Percentiles rank a stretch among this genome's conserved stretches.
These are phyloP conservation scores for Penicillium hesseltinei DNA, from an alignment of 2,329 filamentous ascomycete species.

Conservation along the genomic window DNA sequence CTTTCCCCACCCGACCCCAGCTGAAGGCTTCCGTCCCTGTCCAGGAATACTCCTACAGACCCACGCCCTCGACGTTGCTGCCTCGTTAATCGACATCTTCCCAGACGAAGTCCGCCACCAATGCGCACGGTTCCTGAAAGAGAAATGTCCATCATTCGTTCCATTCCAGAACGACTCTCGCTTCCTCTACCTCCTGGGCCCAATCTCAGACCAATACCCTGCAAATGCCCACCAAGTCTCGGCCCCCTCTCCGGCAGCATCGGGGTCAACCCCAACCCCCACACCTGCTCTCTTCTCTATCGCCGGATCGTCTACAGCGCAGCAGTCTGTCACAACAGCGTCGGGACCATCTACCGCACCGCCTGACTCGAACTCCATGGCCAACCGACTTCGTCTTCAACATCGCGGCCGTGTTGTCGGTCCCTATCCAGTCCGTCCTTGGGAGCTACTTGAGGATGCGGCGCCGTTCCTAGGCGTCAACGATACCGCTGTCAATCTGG, in stretches of 20 bases:
- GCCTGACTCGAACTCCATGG: slow-evolving; percentile 24
- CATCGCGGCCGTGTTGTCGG: slow-evolving; percentile 37
- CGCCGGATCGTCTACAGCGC: slow-evolving; percentile 18
- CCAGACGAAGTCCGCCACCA: slow-evolving; percentile 45
- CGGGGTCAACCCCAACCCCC: slow-evolving; percentile 30
- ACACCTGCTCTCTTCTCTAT: slow-evolving; percentile 26
- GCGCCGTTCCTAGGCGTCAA: slow-evolving; percentile 46
- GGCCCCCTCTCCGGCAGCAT: slow-evolving; percentile 33
- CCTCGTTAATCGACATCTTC: slow-evolving; percentile 45
- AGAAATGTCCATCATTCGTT: slow-evolving; percentile 40
- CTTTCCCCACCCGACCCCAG: slow-evolving; percentile 26
- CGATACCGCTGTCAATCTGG: slow-evolving; percentile 45
- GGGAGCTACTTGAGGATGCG: slow-evolving; percentile 48
- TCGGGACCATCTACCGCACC: slow-evolving; percentile 14
- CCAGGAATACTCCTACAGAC: slow-evolving; percentile 38
- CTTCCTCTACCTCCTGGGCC: slow-evolving; percentile 44
- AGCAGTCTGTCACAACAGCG: slow-evolving; percentile 8
- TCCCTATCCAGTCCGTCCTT: slow-evolving; percentile 39
- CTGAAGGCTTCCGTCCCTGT: slow-evolving; percentile 27
- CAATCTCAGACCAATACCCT: slow-evolving; percentile 28
- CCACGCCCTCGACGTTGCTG: slow-evolving; percentile 46
- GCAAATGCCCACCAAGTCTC: slow-evolving; percentile 25
- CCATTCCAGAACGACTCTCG: slow-evolving; percentile 41
- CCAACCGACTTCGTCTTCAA: slow-evolving; percentile 39
- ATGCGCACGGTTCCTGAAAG: slow-evolving; percentile 44